A percentile compares a stretch with the other conserved stretches of the same genome.
Conservation (phyloP, 805 yeast species). For the Metschnikowia shivogae region DNA sequence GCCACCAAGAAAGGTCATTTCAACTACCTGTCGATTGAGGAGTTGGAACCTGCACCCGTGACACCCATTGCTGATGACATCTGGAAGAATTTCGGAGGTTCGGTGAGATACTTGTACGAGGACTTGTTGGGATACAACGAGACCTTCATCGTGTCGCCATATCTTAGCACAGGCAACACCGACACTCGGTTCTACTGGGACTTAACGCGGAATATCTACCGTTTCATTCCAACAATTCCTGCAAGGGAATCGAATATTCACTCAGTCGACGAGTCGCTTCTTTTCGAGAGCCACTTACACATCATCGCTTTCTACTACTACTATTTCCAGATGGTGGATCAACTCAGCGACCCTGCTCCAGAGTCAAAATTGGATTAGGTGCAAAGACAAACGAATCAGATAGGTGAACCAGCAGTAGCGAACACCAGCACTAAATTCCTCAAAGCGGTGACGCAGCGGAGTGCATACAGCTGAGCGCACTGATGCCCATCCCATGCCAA, state of each 20-base stretch:
- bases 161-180: slow-evolving; percentile 53
- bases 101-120: slow-evolving; percentile 58
- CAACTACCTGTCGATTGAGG: slow-evolving; percentile 22
- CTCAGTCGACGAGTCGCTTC: slow-evolving; percentile 32
- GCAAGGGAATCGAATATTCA: slow-evolving; percentile 21
- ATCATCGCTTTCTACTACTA: slow-evolving; percentile 39
- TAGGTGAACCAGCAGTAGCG: neutral
- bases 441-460: neutral
- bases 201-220: slow-evolving; percentile 49
- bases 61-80: slow-evolving; percentile 40
- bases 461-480: slow-evolving; percentile 2
- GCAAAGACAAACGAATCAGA: no score
- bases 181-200: slow-evolving; percentile 59
- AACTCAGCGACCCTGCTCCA: slow-evolving; percentile 5
- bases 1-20: slow-evolving; percentile 25
- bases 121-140: slow-evolving; percentile 37
- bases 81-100: slow-evolving; percentile 57
- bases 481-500: slow-evolving; percentile 1
- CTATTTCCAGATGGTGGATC: slow-evolving; percentile 43
- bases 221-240: slow-evolving; percentile 40
- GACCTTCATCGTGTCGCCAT: slow-evolving; percentile 34
- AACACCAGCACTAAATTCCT: neutral
- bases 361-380: neutral
- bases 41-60: slow-evolving; percentile 44
- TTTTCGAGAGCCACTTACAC: slow-evolving; percentile 30